Evolutionary conservation across 2,329 filamentous ascomycete genomes (phyloP).

Genomic region (Penicillium frequentans): DNA sequence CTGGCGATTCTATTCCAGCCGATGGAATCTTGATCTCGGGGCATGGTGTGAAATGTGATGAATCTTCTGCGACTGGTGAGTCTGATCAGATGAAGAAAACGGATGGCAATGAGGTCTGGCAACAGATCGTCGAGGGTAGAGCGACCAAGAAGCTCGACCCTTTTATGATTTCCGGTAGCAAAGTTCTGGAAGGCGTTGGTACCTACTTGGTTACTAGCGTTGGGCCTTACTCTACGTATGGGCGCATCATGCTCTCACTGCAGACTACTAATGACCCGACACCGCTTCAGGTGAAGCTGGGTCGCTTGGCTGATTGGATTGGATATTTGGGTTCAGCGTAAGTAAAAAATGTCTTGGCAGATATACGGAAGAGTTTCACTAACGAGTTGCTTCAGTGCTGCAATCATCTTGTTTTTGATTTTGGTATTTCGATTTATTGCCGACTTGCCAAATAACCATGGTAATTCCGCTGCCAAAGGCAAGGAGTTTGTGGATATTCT

Average conservation of each 20-base stretch:
- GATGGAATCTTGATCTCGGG: conserved; percentile 69
- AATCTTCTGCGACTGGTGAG: conserved; percentile 72
- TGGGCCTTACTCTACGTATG: conserved; percentile 71
- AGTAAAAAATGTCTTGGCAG: conserved; percentile 3
- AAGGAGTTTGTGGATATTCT: conserved; percentile 75
- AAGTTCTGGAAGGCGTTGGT: conserved; percentile 74
- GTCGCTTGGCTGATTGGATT: conserved; percentile 73
- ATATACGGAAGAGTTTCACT: background rate
- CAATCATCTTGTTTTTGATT: conserved; percentile 79
- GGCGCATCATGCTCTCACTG: conserved; percentile 71
- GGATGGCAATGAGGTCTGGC: conserved; percentile 59
- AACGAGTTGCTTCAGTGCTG: conserved; percentile 43
- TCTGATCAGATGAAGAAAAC: conserved; percentile 71
- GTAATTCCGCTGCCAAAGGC: conserved; percentile 67
- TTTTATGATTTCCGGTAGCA: conserved; percentile 78
- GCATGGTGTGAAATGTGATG: conserved; percentile 68
- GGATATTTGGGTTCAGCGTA: conserved; percentile 71
- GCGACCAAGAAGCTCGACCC: conserved; percentile 61
- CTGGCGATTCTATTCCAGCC: conserved; percentile 69
- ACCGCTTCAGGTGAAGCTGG: conserved; percentile 73
- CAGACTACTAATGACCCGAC: conserved; percentile 74
- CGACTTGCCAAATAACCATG: conserved; percentile 55
- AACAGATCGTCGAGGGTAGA: conserved; percentile 54
- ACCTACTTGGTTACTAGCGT: conserved; percentile 74
- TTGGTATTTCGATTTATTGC: conserved; percentile 84